These are phyloP conservation scores for Cutaneotrichosporon dermatis DNA, from an alignment of 1,284 basidiomycete species.

Conservation along the genomic window DNA sequence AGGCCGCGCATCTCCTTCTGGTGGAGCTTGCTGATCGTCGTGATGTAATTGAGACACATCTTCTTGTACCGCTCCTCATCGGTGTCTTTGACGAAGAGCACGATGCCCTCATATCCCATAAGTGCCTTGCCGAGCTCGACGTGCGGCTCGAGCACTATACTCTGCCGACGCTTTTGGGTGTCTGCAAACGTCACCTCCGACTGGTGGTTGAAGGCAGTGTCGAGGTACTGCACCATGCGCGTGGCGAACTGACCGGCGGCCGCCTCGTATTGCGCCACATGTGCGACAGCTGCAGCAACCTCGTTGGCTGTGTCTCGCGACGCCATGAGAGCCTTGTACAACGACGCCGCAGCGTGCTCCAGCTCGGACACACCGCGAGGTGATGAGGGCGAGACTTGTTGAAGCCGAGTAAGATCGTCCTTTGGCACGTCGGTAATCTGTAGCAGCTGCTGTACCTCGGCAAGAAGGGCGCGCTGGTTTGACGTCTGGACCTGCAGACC, in stretches of 20 bases:
- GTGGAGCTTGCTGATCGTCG: slow-evolving; percentile 73
- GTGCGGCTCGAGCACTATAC: slow-evolving; percentile 57
- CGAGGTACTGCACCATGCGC: slow-evolving; percentile 79
- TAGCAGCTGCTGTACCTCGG: slow-evolving; percentile 77
- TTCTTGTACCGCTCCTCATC: slow-evolving; percentile 77
- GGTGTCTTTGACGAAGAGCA: slow-evolving; percentile 94
- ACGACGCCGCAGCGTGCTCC: slow-evolving; percentile 74
- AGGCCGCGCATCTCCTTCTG: slow-evolving; percentile 70
- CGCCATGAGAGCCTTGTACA: slow-evolving; percentile 94
- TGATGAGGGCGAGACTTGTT: slow-evolving; percentile 80
- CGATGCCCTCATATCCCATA: slow-evolving; percentile 79
- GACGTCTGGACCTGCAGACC: slow-evolving; percentile 96
- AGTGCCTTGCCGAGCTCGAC: slow-evolving; percentile 72
- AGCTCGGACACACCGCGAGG: slow-evolving; percentile 67
- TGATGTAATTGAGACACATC: slow-evolving; percentile 83
- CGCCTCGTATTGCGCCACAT: slow-evolving; percentile 80
- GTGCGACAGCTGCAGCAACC: slow-evolving; percentile 90
- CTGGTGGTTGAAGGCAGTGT: slow-evolving; percentile 81
- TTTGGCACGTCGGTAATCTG: slow-evolving; percentile 89
- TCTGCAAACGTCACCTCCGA: slow-evolving; percentile 47
- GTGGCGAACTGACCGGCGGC: slow-evolving; percentile 88
- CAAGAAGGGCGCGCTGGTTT: slow-evolving; percentile 79
- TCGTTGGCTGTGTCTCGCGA: slow-evolving; percentile 82
- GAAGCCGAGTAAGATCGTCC: slow-evolving; percentile 67
- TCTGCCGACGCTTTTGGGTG: slow-evolving; percentile 26